These are phyloP conservation scores for Colletotrichum sansevieriae DNA, from an alignment of 2,329 filamentous ascomycete species.

Conservation along the genomic window DNA sequence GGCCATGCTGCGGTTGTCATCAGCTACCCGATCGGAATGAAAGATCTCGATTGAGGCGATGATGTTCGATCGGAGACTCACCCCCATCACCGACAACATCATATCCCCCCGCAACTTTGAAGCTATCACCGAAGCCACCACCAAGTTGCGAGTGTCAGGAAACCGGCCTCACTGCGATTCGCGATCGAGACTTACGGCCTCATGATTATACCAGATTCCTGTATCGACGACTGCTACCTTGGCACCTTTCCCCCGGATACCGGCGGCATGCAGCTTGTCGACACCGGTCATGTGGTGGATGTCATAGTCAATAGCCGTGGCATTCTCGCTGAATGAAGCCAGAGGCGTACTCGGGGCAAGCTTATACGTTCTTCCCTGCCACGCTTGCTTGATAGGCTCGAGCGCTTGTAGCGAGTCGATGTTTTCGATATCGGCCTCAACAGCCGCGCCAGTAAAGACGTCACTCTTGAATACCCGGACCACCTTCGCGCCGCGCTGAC, in stretches of 20 bases:
- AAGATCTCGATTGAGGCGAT: constrained; percentile 29
- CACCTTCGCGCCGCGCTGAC: constrained; percentile 29
- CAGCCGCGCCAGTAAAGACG: constrained; percentile 47
- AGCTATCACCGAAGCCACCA: constrained; percentile 32
- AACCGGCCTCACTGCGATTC: not conserved
- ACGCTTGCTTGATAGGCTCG: constrained; percentile 30
- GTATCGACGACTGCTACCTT: constrained; percentile 37
- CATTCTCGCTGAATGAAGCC: constrained; percentile 26
- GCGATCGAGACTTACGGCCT: constrained; percentile 21
- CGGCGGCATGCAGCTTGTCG: constrained; percentile 52
- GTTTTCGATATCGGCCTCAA: constrained; percentile 40
- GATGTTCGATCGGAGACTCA: constrained; percentile 14
- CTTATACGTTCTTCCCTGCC: constrained; percentile 31
- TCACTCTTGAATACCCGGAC: constrained; percentile 44
- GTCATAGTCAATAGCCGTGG: constrained; percentile 47
- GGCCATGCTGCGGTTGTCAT: constrained; percentile 40
- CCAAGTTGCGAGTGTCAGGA: constrained; percentile 23
- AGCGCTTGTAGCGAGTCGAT: constrained; percentile 40
- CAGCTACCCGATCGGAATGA: not conserved
- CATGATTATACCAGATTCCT: constrained; percentile 34
- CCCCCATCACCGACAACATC: constrained; percentile 37
- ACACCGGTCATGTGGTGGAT: constrained; percentile 56
- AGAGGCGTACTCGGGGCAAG: constrained; percentile 20
- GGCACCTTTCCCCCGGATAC: constrained; percentile 44
- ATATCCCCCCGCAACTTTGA: constrained; percentile 36